phyloP scores from a whole-genome alignment of 108 stramenopile genomes.

The Mayamaea pseudoterrestris region DNA sequence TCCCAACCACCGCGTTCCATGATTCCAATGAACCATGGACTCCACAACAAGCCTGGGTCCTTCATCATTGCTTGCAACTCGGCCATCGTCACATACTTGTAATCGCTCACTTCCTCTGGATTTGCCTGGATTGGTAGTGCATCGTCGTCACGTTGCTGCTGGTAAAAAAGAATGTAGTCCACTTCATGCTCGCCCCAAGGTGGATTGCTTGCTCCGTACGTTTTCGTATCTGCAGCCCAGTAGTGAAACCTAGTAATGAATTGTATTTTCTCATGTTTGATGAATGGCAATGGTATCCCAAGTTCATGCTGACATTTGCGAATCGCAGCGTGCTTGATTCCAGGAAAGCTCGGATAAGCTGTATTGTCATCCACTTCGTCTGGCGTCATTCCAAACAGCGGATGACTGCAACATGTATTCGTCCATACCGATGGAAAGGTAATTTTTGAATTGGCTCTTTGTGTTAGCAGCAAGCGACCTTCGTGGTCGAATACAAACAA shows the following conservation, averaged over 20 bases:
- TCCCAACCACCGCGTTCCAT: conserved; percentile 50
- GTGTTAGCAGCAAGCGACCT: conserved; percentile 85
- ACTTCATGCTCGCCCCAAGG: conserved; percentile 99
- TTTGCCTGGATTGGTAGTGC: conserved; percentile 62
- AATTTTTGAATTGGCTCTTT: conserved; percentile 89
- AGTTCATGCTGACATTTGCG: conserved; percentile 96
- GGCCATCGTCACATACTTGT: conserved; percentile 57
- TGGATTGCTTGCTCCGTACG: conserved; percentile 69
- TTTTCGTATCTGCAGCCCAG: conserved; percentile 87
- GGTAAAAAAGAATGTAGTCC: conserved; percentile 90
- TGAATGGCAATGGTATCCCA: conserved; percentile 75
- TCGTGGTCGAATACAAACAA: conserved; percentile 94
- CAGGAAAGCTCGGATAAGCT: conserved; percentile 60
- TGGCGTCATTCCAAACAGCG: conserved; percentile 81
- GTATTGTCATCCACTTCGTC: conserved; percentile 70
- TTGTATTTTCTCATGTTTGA: conserved; percentile 67
- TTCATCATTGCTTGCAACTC: conserved; percentile 62
- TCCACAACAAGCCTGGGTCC: conserved; percentile 54
- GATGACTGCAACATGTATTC: conserved; percentile 98
- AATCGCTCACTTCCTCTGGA: conserved; percentile 85
- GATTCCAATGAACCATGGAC: conserved; percentile 89
- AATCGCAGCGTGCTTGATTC: conserved; percentile 91
- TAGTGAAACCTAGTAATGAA: conserved; percentile 96
- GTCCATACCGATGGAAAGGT: conserved; percentile 99
- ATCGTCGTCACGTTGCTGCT: conserved; percentile 35